A percentile compares a stretch with the other conserved stretches of the same genome.
Evolutionary conservation across 257 asterid genomes (phyloP).

Genomic region (Perilla frutescens): DNA sequence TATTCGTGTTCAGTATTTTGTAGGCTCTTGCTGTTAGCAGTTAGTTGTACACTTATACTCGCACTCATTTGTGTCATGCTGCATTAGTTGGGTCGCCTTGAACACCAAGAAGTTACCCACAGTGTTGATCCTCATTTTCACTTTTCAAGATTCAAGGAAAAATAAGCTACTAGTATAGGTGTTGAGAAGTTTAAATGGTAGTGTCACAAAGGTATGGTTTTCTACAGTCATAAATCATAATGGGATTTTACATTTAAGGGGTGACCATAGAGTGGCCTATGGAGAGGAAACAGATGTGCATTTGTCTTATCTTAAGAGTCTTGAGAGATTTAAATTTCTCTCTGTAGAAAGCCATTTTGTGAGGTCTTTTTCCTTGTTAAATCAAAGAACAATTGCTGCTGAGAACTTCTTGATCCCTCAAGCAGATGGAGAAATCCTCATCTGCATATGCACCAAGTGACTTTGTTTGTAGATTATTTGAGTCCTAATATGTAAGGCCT

Average conservation of each 20-base stretch:
- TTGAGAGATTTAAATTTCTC: neutral
- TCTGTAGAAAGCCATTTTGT: too few species aligned
- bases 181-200: constrained; percentile 8
- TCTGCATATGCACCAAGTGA: neutral
- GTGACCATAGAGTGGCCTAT: neutral
- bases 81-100: constrained; percentile 28
- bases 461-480: constrained; percentile 18
- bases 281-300: neutral
- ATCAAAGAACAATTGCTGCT: neutral
- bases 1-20: constrained; percentile 2
- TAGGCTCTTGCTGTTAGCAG: constrained; percentile 33
- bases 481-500: too few species aligned
- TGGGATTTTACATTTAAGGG: constrained; percentile 5
- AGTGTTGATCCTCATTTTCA: constrained; percentile 4
- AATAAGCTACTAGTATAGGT: constrained; percentile 10
- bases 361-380: constrained; percentile 24
- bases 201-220: constrained; percentile 10
- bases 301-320: neutral
- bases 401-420: neutral
- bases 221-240: constrained; percentile 20
- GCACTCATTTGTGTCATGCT: constrained; percentile 12
- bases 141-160: neutral
- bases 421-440: constrained; percentile 4
- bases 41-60: too few species aligned
- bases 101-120: constrained; percentile 17